Conservation (phyloP, 2,329 filamentous ascomycete genomes). For the Fusarium algeriense region DNA sequence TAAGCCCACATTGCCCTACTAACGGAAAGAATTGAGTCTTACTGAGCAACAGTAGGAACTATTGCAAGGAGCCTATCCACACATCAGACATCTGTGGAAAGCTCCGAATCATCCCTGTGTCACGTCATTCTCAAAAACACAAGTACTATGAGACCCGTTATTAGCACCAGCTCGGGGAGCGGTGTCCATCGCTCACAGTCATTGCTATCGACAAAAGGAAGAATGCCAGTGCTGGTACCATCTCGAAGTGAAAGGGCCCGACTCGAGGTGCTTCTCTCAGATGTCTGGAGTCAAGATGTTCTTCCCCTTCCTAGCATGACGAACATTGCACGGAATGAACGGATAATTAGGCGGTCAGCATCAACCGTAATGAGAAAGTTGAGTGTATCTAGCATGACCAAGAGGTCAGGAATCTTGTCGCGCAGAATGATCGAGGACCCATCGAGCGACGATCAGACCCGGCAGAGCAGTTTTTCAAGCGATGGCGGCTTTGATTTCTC, state of each 20-base stretch:
- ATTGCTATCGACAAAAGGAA: slow-evolving; percentile 74
- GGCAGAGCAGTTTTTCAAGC: slow-evolving; percentile 26
- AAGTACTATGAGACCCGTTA: slow-evolving; percentile 70
- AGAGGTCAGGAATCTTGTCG: slow-evolving; percentile 71
- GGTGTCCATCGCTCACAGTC: slow-evolving; percentile 84
- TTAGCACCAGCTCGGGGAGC: slow-evolving; percentile 55
- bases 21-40: not conserved
- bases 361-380: slow-evolving; percentile 90
- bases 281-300: slow-evolving; percentile 86
- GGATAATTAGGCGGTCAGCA: slow-evolving; percentile 81
- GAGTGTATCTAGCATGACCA: slow-evolving; percentile 83
- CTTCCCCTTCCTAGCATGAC: slow-evolving; percentile 88
- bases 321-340: slow-evolving; percentile 72
- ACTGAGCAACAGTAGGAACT: slow-evolving; percentile 60
- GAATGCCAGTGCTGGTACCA: slow-evolving; percentile 78
- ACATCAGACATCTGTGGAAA: slow-evolving; percentile 80
- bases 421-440: slow-evolving; percentile 29
- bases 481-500: slow-evolving; percentile 20
- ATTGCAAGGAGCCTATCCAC: slow-evolving; percentile 79
- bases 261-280: slow-evolving; percentile 78
- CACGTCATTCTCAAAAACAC: slow-evolving; percentile 92
- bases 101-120: slow-evolving; percentile 73
- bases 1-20: slow-evolving; percentile 45
- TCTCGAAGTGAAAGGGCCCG: slow-evolving; percentile 80
- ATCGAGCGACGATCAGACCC: slow-evolving; percentile 13